Percentiles rank a stretch among this genome's conserved stretches.
Evolutionary conservation across 768 basidiomycete genomes (phyloP).

Genomic region (Phylloporus arenicola): DNA sequence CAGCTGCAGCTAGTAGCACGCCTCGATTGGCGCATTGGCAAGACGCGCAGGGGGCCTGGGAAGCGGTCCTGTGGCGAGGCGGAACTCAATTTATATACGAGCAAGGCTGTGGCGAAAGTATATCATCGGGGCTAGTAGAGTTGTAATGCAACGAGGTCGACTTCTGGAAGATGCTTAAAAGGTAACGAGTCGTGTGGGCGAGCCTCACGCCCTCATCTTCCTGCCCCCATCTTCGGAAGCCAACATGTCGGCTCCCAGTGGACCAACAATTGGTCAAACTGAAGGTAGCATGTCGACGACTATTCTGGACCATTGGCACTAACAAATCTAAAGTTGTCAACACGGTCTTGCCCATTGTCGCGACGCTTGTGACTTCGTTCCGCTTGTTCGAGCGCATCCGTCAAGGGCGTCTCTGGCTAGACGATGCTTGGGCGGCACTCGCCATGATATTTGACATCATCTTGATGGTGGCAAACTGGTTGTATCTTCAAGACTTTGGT

Average conservation of each 20-base stretch:
- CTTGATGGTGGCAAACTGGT: neutral
- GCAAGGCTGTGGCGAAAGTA: neutral
- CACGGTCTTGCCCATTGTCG: slow-evolving; percentile 1
- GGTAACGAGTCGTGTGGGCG: neutral
- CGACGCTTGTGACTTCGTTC: slow-evolving; percentile 1
- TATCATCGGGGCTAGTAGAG: neutral
- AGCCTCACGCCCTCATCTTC: neutral
- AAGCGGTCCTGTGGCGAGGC: neutral
- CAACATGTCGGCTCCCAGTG: neutral
- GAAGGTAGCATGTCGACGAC: neutral
- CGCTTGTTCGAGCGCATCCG: slow-evolving; percentile 3
- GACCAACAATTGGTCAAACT: neutral
- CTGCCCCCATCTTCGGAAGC: neutral
- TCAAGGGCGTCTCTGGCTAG: slow-evolving; percentile 4
- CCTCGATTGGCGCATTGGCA: neutral
- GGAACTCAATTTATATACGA: neutral
- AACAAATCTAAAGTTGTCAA: neutral
- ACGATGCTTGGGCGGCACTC: neutral
- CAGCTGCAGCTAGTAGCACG: too few species aligned
- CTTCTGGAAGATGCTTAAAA: neutral
- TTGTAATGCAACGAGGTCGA: neutral
- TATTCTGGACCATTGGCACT: neutral
- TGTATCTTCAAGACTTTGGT: slow-evolving; percentile 4
- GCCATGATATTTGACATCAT: neutral
- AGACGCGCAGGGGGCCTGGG: neutral